These are phyloP conservation scores for Termitomyces sp. DNA, from an alignment of 768 basidiomycete genomes.

Conservation along the genomic window DNA sequence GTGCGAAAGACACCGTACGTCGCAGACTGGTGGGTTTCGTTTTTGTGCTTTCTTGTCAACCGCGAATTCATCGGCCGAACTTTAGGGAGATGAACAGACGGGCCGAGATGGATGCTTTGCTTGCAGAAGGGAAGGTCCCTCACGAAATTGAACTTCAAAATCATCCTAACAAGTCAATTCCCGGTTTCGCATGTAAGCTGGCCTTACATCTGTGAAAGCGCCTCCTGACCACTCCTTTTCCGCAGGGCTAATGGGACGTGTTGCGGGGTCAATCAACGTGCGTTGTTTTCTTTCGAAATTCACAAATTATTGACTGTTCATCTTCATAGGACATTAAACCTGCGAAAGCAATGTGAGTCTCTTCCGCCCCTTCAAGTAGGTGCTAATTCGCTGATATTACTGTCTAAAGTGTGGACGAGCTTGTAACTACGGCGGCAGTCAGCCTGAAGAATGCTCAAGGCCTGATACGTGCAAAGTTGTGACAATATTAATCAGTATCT, in stretches of 20 bases:
- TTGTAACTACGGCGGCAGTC: constrained; percentile 67
- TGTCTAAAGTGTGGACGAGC: constrained; percentile 67
- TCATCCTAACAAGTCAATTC: constrained; percentile 64
- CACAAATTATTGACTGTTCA: constrained; percentile 9
- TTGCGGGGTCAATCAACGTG: constrained; percentile 68
- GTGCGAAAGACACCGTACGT: constrained; percentile 84
- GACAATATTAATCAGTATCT: constrained; percentile 5
- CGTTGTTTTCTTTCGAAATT: constrained; percentile 14
- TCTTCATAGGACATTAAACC: constrained; percentile 68
- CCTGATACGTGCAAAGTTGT: constrained; percentile 55
- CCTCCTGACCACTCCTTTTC: constrained; percentile 1
- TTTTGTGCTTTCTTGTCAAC: background rate
- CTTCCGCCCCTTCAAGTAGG: constrained; percentile 3
- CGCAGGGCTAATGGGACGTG: constrained; percentile 78
- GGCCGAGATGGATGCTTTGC: constrained; percentile 56
- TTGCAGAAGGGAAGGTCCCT: constrained; percentile 68
- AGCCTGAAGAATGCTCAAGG: constrained; percentile 47
- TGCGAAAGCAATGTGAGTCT: constrained; percentile 77
- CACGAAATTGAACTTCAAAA: constrained; percentile 70
- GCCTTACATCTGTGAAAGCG: background rate
- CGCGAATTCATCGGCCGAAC: background rate
- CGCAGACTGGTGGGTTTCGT: constrained; percentile 54
- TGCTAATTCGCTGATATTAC: constrained; percentile 8
- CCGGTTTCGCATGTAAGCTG: constrained; percentile 57
- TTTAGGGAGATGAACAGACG: constrained; percentile 61